These are phyloP conservation scores for Cutaneotrichosporon sp. DNA, from an alignment of 1,284 basidiomycete genomes.

Conservation along the genomic window DNA sequence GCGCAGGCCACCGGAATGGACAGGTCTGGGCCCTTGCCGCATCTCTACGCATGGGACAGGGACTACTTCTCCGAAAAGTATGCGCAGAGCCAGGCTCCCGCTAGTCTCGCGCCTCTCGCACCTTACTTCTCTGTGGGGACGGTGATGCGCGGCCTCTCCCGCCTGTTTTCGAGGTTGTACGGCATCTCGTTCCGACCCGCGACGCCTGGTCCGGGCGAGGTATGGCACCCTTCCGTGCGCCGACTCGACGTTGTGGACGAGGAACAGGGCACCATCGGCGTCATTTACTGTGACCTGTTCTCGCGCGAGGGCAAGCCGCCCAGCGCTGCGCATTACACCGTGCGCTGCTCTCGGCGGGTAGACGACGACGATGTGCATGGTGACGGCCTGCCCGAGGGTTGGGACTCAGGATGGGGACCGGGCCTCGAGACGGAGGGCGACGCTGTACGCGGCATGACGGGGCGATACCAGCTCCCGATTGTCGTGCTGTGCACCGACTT, in stretches of 20 bases:
- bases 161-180: slow-evolving; percentile 80
- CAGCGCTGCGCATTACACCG: slow-evolving; percentile 95
- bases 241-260: slow-evolving; percentile 87
- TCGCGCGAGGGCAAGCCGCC: slow-evolving; percentile 78
- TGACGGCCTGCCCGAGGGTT: slow-evolving; percentile 57
- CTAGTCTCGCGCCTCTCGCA: slow-evolving; percentile 62
- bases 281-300: slow-evolving; percentile 93
- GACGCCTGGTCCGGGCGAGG: slow-evolving; percentile 69
- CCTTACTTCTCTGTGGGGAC: slow-evolving; percentile 73
- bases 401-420: slow-evolving; percentile 43
- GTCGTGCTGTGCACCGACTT: slow-evolving; percentile 93
- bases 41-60: slow-evolving; percentile 86
- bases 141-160: slow-evolving; percentile 80
- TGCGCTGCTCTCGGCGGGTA: slow-evolving; percentile 85
- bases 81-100: slow-evolving; percentile 51
- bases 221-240: slow-evolving; percentile 83
- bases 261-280: slow-evolving; percentile 77
- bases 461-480: slow-evolving; percentile 81
- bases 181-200: slow-evolving; percentile 73
- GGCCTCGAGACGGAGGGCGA: slow-evolving; percentile 48
- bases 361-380: slow-evolving; percentile 80
- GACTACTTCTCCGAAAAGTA: slow-evolving; percentile 67
- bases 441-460: slow-evolving; percentile 58
- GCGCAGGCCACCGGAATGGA: slow-evolving; percentile 58
- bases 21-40: slow-evolving; percentile 57